phyloP scores from a whole-genome alignment of 176 grass and related monocot genomes.

The Avena atlantica region DNA sequence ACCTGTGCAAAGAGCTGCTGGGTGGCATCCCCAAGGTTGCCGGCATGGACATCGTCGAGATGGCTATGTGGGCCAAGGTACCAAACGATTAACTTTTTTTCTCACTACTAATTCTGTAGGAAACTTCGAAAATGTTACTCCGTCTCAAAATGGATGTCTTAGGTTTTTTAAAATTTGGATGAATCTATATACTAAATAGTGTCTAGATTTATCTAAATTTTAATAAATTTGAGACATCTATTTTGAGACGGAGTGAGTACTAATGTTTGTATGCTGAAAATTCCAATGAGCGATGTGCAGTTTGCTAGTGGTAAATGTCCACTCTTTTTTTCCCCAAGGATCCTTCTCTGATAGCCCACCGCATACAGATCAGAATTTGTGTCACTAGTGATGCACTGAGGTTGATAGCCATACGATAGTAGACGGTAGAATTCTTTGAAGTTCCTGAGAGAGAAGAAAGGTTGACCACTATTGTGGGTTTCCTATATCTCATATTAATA shows the following conservation, averaged over 20 bases:
- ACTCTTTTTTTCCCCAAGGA: background rate
- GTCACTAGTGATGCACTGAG: background rate
- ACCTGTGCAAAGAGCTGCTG: conserved; percentile 81
- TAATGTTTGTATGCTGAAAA: background rate
- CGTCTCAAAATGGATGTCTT: too few relatives aligned
- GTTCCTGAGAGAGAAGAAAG: too few relatives aligned
- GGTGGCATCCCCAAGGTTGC: conserved; percentile 84
- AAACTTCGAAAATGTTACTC: background rate
- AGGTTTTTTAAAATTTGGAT: too few relatives aligned
- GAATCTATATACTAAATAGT: too few relatives aligned
- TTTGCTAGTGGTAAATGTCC: background rate
- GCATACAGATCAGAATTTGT: background rate
- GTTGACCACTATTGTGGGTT: too few relatives aligned
- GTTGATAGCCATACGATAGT: background rate
- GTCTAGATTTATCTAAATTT: too few relatives aligned
- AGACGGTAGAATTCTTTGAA: background rate
- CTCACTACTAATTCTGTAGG: background rate
- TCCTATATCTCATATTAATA: too few relatives aligned
- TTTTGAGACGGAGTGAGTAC: too few relatives aligned
- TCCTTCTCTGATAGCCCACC: background rate
- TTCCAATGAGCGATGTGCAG: background rate
- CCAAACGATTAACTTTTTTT: background rate
- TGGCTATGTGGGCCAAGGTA: conserved; percentile 99
- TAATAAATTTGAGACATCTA: too few relatives aligned
- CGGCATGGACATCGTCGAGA: conserved; percentile 90